Conservation (phyloP, 805 yeast species). For the Lipomyces kockii region DNA sequence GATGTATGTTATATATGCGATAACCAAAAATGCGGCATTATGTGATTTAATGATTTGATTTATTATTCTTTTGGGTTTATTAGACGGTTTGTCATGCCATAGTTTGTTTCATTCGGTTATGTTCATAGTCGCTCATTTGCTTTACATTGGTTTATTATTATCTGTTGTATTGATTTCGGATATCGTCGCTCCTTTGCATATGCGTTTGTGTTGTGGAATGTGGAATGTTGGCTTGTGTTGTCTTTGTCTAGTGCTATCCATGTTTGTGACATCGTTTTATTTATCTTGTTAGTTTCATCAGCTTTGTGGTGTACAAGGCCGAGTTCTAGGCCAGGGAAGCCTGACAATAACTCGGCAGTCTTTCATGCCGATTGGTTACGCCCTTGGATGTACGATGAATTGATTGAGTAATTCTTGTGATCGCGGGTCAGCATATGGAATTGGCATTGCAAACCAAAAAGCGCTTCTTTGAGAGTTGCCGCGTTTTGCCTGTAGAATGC, state of each 20-base stretch:
- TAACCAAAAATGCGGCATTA: background rate
- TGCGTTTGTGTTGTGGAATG: background rate
- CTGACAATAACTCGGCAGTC: no score
- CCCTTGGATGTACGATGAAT: no score
- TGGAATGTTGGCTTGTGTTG: background rate
- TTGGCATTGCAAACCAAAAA: no score
- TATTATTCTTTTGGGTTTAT: conserved; percentile 2
- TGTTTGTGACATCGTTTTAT: no score
- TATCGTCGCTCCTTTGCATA: background rate
- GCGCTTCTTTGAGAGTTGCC: no score
- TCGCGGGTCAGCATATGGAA: no score
- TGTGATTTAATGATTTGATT: conserved; percentile 3
- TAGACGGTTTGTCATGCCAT: conserved; percentile 3
- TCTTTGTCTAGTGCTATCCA: no score
- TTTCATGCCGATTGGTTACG: no score
- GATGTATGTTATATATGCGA: background rate
- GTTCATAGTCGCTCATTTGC: background rate
- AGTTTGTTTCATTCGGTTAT: conserved; percentile 1
- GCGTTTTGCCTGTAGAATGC: no score
- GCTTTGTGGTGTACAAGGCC: background rate
- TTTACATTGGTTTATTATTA: background rate
- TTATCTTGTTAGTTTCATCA: no score
- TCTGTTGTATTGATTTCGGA: background rate
- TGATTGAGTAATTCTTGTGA: no score
- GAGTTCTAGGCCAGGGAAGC: no score